A percentile compares a stretch with the other conserved stretches of the same genome.
Conservation (phyloP, 2,329 filamentous ascomycete genomes). For the Periconia macrospinosa region DNA sequence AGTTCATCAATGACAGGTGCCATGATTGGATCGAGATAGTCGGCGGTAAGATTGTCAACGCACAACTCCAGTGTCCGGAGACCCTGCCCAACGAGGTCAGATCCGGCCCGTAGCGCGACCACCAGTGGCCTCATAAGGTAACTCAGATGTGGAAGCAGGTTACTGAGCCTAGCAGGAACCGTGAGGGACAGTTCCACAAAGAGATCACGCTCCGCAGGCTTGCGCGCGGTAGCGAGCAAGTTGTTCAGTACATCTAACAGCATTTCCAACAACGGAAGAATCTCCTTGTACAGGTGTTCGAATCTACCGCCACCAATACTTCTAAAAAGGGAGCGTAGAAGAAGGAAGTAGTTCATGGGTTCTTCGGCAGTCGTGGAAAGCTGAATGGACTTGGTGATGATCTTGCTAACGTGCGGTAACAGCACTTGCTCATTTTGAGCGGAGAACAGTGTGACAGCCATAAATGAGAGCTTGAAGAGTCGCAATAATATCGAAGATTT, state of each 20-base stretch:
- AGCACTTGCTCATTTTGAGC: conserved; percentile 94
- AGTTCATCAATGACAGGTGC: conserved; percentile 97
- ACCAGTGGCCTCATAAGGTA: conserved; percentile 97
- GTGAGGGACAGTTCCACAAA: conserved; percentile 97
- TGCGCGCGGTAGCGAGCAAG: conserved; percentile 83
- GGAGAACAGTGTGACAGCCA: conserved; percentile 97
- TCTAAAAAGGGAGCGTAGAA: conserved; percentile 87
- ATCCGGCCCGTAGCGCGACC: conserved; percentile 88
- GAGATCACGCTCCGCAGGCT: conserved; percentile 86
- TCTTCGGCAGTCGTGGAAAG: conserved; percentile 93
- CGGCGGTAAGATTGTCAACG: conserved; percentile 95
- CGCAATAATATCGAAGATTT: conserved; percentile 91
- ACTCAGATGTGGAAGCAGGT: conserved; percentile 90
- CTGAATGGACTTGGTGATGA: conserved; percentile 96
- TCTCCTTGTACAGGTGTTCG: conserved; percentile 97
- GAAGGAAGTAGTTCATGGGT: conserved; percentile 97
- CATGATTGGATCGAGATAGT: conserved; percentile 99
- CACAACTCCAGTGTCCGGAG: conserved; percentile 92
- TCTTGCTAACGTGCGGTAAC: conserved; percentile 92
- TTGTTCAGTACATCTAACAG: conserved; percentile 96
- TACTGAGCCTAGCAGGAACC: conserved; percentile 90
- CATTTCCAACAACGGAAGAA: conserved; percentile 95
- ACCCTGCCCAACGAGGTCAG: conserved; percentile 92
- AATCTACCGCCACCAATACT: conserved; percentile 98
- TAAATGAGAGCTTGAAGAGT: conserved; percentile 97